Conservation (phyloP, 768 basidiomycete genomes). For the Pisolithus tinctorius region DNA sequence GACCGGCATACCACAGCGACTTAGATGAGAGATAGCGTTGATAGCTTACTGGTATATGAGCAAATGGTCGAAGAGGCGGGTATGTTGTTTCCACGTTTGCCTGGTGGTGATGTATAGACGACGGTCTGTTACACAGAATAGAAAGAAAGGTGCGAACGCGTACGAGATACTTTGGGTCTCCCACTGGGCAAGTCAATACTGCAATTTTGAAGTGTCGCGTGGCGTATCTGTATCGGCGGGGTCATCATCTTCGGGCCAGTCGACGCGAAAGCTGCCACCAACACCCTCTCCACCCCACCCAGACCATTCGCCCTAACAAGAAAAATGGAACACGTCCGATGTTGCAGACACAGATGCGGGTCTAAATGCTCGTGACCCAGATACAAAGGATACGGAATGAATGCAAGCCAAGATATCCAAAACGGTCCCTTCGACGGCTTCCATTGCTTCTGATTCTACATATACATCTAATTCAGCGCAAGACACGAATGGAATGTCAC, state of each 20-base stretch:
- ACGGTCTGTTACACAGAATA: conserved; percentile 42
- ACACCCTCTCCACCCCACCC: conserved; percentile 15
- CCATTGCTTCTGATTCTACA: background rate
- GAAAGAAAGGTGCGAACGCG: conserved; percentile 50
- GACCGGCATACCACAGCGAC: conserved; percentile 85
- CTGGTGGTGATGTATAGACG: background rate
- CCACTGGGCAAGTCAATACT: conserved; percentile 46
- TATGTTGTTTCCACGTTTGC: conserved; percentile 19
- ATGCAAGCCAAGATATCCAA: conserved; percentile 23
- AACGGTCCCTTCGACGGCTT: conserved; percentile 8
- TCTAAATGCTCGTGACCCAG: conserved; percentile 10
- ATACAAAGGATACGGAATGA: conserved; percentile 2
- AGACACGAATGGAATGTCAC: conserved; percentile 17
- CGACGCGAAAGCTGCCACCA: conserved; percentile 1
- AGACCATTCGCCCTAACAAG: conserved; percentile 17
- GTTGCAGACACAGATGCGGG: conserved; percentile 34
- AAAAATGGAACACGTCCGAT: conserved; percentile 52
- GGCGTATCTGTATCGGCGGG: conserved; percentile 2
- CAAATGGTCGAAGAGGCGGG: conserved; percentile 65
- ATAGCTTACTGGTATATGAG: conserved; percentile 68
- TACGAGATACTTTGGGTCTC: conserved; percentile 49
- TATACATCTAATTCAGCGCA: background rate
- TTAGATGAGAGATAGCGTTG: conserved; percentile 62
- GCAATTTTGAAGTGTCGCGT: conserved; percentile 35
- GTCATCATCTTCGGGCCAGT: too few species aligned